Base-by-base conservation (phyloP, 2,329 filamentous ascomycete species). In the Hymenoscyphus infarciens region DNA sequence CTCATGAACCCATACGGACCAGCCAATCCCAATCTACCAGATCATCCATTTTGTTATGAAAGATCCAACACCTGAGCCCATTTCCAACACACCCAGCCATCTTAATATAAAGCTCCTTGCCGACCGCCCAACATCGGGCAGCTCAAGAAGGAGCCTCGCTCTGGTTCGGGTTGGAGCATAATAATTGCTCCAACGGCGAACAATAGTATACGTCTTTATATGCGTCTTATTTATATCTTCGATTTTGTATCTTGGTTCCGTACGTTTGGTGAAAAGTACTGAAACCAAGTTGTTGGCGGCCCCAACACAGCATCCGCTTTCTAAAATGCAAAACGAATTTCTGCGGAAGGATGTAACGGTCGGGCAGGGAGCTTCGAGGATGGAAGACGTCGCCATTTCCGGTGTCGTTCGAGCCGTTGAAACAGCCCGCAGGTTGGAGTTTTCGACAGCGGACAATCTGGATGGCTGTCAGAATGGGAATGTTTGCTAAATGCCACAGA, bases 61-160 rank as follows among this genome's bases (percentile, higher is more conserved):
- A 39, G 8, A 39, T 39, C 35, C 35, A 7, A 16, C 35, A 13
- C 15, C 15, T 39, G 16, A 42, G 39, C 7, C 5, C 16, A 42
- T 19, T 19, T n/a, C 15, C 15, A 19, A 42, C 39, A 60, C 56
- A 57, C 16, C 8, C n/a, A 31, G 25, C 13, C 31, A n/a, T 13
- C 31, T 1, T 35, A 56, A 31, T 2, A 31, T 5, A 16, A 19
- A 35, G 31, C 25, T 31, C n/a, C 56, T 39, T 57, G 3, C 13
- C 13, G 39, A 42, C 56, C 56, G 33, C 56, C 31, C 56, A 63
- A 33, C 42, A 63, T 63, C 61, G 53, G 58, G 53, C 61, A 60
- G 53, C 61, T 60, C 61, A 63, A 60, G 57, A 63, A 60, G 61
- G 57, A 63, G 53, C 60, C 29, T 38, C 25, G 38, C n/a, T 56